A percentile compares a stretch with the other conserved stretches of the same genome.
phyloP scores from a whole-genome alignment of 2,329 filamentous ascomycete genomes.

The Hysterium pulicare region DNA sequence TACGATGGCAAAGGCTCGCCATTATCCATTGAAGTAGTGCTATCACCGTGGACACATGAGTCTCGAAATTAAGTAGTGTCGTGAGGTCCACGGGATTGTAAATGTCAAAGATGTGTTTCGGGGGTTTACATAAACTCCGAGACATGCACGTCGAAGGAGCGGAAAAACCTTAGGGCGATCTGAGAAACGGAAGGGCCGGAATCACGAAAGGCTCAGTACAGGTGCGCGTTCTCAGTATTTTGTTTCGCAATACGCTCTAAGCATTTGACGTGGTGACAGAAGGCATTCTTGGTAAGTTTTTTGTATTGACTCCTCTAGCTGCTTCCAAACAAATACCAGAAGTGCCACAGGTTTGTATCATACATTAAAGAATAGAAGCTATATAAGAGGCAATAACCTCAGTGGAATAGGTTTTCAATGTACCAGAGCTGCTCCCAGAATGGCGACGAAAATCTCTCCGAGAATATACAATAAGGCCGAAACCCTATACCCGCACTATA shows the following conservation, averaged over 20 bases:
- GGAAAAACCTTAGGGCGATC: too few species aligned
- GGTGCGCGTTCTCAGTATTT: too few species aligned
- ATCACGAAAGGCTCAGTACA: too few species aligned
- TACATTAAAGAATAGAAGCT: slow-evolving; percentile 44
- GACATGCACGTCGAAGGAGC: too few species aligned
- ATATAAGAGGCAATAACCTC: slow-evolving; percentile 40
- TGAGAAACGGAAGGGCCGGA: too few species aligned
- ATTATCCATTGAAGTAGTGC: slow-evolving; percentile 34
- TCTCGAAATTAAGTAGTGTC: slow-evolving; percentile 9
- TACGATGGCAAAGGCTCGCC: slow-evolving; percentile 35
- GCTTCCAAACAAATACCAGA: slow-evolving; percentile 17
- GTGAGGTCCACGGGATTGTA: too few species aligned
- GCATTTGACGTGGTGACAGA: too few species aligned
- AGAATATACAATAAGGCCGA: slow-evolving; percentile 37
- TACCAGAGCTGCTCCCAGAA: slow-evolving; percentile 11
- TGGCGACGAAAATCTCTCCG: slow-evolving; percentile 26
- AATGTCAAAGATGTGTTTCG: too few species aligned
- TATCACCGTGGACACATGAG: not conserved
- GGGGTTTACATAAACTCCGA: too few species aligned
- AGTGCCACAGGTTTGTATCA: slow-evolving; percentile 29
- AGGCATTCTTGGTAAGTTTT: too few species aligned
- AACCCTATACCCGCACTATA: slow-evolving; percentile 17
- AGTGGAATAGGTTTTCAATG: slow-evolving; percentile 18
- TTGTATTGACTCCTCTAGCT: slow-evolving; percentile 36
- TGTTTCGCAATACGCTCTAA: too few species aligned